Evolutionary conservation across 257 asterid species (phyloP), one percentile per base, ranked within the genome.

Genomic region (Solanum clarkiae): DNA sequence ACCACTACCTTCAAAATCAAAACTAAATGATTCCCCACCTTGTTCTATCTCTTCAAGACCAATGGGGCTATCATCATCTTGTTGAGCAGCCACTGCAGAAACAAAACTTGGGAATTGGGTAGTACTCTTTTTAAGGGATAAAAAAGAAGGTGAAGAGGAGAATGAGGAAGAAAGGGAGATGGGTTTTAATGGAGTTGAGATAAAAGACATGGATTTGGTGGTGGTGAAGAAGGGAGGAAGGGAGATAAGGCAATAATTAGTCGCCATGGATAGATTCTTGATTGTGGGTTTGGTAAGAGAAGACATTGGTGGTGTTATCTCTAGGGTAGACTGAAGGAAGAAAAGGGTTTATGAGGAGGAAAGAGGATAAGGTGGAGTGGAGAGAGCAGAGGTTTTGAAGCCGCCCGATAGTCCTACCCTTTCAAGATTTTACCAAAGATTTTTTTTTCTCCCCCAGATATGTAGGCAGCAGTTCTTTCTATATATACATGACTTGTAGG

Each of bases 221-320:
- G 91, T 15, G 68, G 92, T 70, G 90, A 88, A 88, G 70, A 90
- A 91, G 18, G 17, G 95, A 88, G 12, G 97, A 90, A 87, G 82
- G 49, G 97, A 90, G 69, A 91, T 84, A 69, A 89, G 84, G 91
- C 94, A 93, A 77, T 88, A 88, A 49, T 89, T 93, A 29, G 96
- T 83, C 15, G 95, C 89, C 95, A 92, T 87, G 70, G 95, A 84
- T 63, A 88, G 22, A 29, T 96, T 86, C 80, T 93, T 93, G 74
- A 88, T 20, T 69, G 89, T 6, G 45, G 95, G 22, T 54, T 90
- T 89, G 32, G 91, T 89, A 18, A 90, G 87, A 40, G 82, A 86
- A 90, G 94, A 84, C 98, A 96, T 94, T 32, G 36, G 36, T 32
- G 36, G 36, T 32, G 36, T 32, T 81, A 40, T 65, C 18, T 22